Evolutionary conservation across 2,329 filamentous ascomycete species (phyloP).

Genomic region (Aspergillus costaricaensis): DNA sequence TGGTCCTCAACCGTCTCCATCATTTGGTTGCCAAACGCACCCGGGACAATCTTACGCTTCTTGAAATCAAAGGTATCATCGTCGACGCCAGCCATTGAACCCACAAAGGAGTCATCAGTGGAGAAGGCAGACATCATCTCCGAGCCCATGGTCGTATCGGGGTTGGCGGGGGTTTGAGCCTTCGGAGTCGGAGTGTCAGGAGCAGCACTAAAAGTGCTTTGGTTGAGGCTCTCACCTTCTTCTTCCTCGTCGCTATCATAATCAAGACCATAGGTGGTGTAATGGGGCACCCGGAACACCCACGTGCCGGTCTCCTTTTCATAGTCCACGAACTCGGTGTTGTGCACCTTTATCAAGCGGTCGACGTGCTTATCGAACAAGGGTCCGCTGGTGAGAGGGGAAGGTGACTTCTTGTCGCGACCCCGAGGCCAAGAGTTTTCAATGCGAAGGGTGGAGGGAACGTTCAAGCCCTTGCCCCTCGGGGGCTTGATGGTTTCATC

Average conservation of each 20-base stretch:
- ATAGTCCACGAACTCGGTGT: slow-evolving; percentile 82
- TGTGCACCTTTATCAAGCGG: slow-evolving; percentile 73
- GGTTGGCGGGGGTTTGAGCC: slow-evolving; percentile 31
- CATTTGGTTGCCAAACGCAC: slow-evolving; percentile 71
- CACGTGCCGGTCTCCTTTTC: slow-evolving; percentile 78
- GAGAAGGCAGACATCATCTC: slow-evolving; percentile 43
- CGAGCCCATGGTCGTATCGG: slow-evolving; percentile 37
- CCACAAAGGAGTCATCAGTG: slow-evolving; percentile 45
- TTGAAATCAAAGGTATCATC: slow-evolving; percentile 63
- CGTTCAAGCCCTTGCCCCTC: slow-evolving; percentile 84
- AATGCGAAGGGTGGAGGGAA: slow-evolving; percentile 82
- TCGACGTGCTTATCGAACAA: slow-evolving; percentile 77
- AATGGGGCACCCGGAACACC: slow-evolving; percentile 93
- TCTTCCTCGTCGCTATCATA: slow-evolving; percentile 72
- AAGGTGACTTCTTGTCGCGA: slow-evolving; percentile 57
- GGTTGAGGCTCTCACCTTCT: slow-evolving; percentile 55
- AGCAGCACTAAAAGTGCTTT: slow-evolving; percentile 54
- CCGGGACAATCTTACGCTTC: slow-evolving; percentile 64
- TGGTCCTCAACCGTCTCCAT: slow-evolving; percentile 58
- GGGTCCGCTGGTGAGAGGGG: slow-evolving; percentile 62
- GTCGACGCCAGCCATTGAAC: slow-evolving; percentile 42
- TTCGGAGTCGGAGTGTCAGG: slow-evolving; percentile 53
- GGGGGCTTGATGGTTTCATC: slow-evolving; percentile 75
- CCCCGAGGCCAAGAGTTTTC: slow-evolving; percentile 90
- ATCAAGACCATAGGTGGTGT: slow-evolving; percentile 90